phyloP scores from a whole-genome alignment of 2,329 filamentous ascomycete species.

The Dothideomycetes sp. region DNA sequence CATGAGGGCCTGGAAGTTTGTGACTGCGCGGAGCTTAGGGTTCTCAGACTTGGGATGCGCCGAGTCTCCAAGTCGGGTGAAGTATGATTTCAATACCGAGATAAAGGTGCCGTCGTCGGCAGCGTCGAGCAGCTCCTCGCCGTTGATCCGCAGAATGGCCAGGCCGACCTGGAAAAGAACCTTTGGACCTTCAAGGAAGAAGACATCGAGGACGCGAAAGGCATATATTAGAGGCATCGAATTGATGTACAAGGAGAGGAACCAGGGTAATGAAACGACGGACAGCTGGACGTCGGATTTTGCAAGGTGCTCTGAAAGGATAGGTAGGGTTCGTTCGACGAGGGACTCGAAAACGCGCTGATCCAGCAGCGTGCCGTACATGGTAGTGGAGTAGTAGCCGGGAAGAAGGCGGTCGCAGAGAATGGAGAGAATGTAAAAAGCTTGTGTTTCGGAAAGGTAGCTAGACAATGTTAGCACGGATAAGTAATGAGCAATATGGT shows the following conservation, averaged over 20 bases:
- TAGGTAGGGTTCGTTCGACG: slow-evolving; percentile 98
- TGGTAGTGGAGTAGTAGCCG: slow-evolving; percentile 96
- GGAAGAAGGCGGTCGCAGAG: slow-evolving; percentile 88
- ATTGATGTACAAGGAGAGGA: slow-evolving; percentile 96
- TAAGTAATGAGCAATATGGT: slow-evolving; percentile 5
- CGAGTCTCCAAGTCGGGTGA: slow-evolving; percentile 84
- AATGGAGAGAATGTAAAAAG: slow-evolving; percentile 85
- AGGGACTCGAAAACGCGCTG: slow-evolving; percentile 96
- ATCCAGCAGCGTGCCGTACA: slow-evolving; percentile 95
- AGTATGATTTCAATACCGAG: slow-evolving; percentile 89
- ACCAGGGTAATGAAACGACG: slow-evolving; percentile 95
- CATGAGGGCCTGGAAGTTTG: slow-evolving; percentile 95
- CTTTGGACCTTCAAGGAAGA: slow-evolving; percentile 96
- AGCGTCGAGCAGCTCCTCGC: slow-evolving; percentile 87
- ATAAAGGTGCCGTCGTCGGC: slow-evolving; percentile 94
- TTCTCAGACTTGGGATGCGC: slow-evolving; percentile 95
- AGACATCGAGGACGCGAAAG: slow-evolving; percentile 91
- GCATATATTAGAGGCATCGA: slow-evolving; percentile 98
- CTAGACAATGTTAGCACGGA: slow-evolving; percentile 29
- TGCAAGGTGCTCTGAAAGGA: slow-evolving; percentile 95
- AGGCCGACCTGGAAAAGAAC: slow-evolving; percentile 94
- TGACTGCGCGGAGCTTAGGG: slow-evolving; percentile 84
- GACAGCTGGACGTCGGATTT: slow-evolving; percentile 95
- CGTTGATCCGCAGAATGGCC: slow-evolving; percentile 94
- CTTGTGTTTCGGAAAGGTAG: slow-evolving; percentile 93